These are phyloP conservation scores for Paraurostyla sp. DNA, from an alignment of 73 alveolate species.

Conservation along the genomic window DNA sequence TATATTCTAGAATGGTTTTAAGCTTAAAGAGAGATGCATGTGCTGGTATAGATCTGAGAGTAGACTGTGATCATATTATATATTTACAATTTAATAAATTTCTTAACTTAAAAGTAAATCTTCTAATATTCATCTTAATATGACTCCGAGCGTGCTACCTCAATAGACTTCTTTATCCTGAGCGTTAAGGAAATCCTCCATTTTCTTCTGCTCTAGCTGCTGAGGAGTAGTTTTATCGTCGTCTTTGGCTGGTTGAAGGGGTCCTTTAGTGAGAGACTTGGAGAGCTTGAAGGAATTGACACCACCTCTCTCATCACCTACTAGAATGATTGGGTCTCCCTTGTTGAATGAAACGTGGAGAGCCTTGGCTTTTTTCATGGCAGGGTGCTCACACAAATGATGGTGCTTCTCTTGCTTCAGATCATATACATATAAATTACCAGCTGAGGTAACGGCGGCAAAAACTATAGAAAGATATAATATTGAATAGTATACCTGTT, in stretches of 20 bases:
- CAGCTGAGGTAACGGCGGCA: slow-evolving; percentile 94
- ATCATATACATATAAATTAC: slow-evolving; percentile 92
- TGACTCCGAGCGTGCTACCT: not conserved
- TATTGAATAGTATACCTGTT: slow-evolving; percentile 75
- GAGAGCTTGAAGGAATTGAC: slow-evolving; percentile 84
- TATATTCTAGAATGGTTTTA: slow-evolving; percentile 41
- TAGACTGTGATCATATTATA: not conserved
- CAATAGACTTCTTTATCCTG: slow-evolving; percentile 73
- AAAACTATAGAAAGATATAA: slow-evolving; percentile 63
- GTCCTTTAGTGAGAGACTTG: slow-evolving; percentile 70
- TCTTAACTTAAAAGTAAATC: not conserved
- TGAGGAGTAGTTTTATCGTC: slow-evolving; percentile 71
- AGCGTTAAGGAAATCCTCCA: slow-evolving; percentile 73
- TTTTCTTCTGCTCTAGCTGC: slow-evolving; percentile 63
- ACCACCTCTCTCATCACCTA: slow-evolving; percentile 95
- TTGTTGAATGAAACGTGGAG: slow-evolving; percentile 93
- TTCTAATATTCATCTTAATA: not conserved
- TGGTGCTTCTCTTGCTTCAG: slow-evolving; percentile 88
- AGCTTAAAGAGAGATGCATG: slow-evolving; percentile 41
- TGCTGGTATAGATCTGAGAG: slow-evolving; percentile 47
- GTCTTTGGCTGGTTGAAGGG: slow-evolving; percentile 65
- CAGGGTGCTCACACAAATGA: slow-evolving; percentile 86
- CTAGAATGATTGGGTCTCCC: slow-evolving; percentile 92
- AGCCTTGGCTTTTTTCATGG: slow-evolving; percentile 90
- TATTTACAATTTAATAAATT: not conserved